phyloP scores from a whole-genome alignment of 345 rosid species.

The Populus ilicifolia region DNA sequence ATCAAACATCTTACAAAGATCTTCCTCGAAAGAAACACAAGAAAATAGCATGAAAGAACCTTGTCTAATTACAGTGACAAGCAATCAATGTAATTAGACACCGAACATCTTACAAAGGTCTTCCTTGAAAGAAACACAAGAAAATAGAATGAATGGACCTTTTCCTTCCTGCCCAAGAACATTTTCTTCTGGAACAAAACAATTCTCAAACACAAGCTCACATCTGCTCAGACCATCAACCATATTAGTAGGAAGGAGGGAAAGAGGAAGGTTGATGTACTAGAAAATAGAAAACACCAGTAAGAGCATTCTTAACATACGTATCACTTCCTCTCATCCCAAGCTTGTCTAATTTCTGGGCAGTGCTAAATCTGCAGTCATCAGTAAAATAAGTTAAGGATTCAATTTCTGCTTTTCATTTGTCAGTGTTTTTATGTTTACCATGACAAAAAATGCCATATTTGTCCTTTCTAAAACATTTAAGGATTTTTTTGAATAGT shows the following conservation, averaged over 20 bases:
- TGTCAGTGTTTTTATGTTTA: neutral
- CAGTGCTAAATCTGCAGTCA: conserved; percentile 78
- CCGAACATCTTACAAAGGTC: neutral
- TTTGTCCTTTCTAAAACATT: neutral
- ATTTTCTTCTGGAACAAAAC: conserved; percentile 84
- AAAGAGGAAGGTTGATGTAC: conserved; percentile 6
- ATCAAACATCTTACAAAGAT: conserved; percentile 1
- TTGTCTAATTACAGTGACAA: conserved; percentile 36
- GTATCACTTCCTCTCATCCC: conserved; percentile 99
- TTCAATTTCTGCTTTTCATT: neutral
- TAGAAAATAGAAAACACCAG: conserved; percentile 14
- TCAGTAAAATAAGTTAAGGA: conserved; percentile 11
- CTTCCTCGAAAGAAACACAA: neutral
- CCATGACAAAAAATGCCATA: neutral
- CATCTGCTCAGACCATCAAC: conserved; percentile 52
- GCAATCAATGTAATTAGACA: neutral
- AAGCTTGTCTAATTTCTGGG: conserved; percentile 93
- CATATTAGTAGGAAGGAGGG: conserved; percentile 26
- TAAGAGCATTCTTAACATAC: conserved; percentile 37
- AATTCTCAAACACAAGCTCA: conserved; percentile 91
- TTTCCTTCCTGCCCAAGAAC: conserved; percentile 87
- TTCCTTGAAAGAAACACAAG: conserved; percentile 3
- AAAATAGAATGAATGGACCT: conserved; percentile 47
- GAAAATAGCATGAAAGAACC: conserved; percentile 43
- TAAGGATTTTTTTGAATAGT: neutral